Conservation (phyloP, 768 basidiomycete genomes). For the Mycena sanguinolenta region DNA sequence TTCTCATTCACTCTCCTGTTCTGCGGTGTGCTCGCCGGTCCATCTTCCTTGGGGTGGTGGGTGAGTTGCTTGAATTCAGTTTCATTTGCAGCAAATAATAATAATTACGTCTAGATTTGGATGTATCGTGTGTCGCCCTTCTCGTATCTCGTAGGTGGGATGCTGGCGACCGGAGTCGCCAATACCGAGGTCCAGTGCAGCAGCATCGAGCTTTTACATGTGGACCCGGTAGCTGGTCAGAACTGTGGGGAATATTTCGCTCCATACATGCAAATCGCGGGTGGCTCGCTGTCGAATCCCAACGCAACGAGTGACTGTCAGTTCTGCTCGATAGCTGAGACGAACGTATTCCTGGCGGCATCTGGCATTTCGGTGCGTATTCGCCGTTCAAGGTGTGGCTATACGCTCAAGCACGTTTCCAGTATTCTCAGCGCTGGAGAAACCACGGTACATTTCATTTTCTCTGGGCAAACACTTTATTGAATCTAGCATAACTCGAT, state of each 20-base stretch:
- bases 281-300: conserved; percentile 71
- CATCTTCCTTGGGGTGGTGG: conserved; percentile 41
- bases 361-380: conserved; percentile 70
- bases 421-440: conserved; percentile 67
- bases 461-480: too few species aligned
- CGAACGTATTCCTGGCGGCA: conserved; percentile 67
- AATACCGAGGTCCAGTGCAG: conserved; percentile 60
- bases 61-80: conserved; percentile 22
- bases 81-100: not conserved
- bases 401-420: conserved; percentile 51
- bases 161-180: conserved; percentile 43
- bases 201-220: conserved; percentile 61
- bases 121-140: conserved; percentile 54
- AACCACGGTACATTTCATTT: conserved; percentile 68
- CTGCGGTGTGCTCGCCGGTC: conserved; percentile 52
- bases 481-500: too few species aligned
- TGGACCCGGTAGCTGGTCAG: conserved; percentile 66
- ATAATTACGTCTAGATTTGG: conserved; percentile 46
- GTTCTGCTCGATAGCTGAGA: conserved; percentile 71
- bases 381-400: conserved; percentile 63
- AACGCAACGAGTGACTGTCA: conserved; percentile 65
- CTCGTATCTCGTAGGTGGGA: conserved; percentile 51
- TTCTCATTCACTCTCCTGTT: conserved; percentile 58
- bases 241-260: conserved; percentile 67
- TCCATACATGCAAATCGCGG: conserved; percentile 60